Evolutionary conservation across 768 basidiomycete genomes (phyloP), one percentile per base, ranked within the genome.

Genomic region (Psilocybe cyanescens): DNA sequence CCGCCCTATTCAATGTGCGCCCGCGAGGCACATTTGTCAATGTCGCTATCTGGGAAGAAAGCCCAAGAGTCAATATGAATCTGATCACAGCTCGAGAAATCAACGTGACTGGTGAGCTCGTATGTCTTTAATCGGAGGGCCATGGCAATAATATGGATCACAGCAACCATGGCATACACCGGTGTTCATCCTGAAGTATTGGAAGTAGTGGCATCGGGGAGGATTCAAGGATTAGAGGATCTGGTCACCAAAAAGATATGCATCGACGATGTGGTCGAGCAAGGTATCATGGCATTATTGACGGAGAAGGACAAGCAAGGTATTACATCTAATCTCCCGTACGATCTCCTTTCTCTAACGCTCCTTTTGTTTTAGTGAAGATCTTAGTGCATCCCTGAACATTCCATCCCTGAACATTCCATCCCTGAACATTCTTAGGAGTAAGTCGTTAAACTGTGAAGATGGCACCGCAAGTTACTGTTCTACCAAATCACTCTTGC

Each of bases 11-110:
- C 6, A 74, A 76, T 29, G 68, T 81, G 8, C 74, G 76, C 24
- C 68, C 77, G 0, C 65, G 77, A 35, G 82, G 83, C 16, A 74
- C 68, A 0, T 64, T 81, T 24, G 68, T 81, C 14, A 78, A 78
- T 59, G 70, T 83, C 16, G 79, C 81, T 1, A 58, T 81, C 8
- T 83, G 82, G 82, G 81, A 78, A 45, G 64, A 69, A 14, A 62
- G 46, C 1, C 70, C 78, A 1, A 67, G 59, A 28, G 57, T 82
- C 11, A 71, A 81, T 55, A 70, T 80, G 67, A 81, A 76, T 56
- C 39, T 67, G 24, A 33, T 83, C 29, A 62, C 76, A 14, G 44
- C 70, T 16, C 76, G 74, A 51, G 82, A 84, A 61, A 72, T 79
- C 31, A 63, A 50, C 12, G 24, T 83, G 44, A 77, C 74, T 16